Base-by-base conservation (phyloP, 257 asterid genomes). In the Nemophila menziesii region DNA sequence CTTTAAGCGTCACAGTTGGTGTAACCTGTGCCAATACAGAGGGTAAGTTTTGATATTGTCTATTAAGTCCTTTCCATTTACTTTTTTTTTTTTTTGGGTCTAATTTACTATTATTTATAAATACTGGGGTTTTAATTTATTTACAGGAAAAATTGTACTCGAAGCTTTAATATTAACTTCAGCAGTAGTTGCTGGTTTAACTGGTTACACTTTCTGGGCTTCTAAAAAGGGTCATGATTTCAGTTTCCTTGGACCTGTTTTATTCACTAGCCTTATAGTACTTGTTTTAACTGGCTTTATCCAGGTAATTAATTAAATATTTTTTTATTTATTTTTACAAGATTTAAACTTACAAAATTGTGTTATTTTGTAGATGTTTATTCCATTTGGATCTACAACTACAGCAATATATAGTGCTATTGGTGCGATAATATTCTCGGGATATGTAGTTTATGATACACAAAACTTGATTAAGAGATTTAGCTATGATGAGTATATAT, bases 171-270 rank as follows among this genome's bases (percentile, higher is more conserved):
- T 90, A 70, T 54, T 90, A 86, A 90, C 99, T 36, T 79, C 93
- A 16, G 96, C 96, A 14, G 99, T 90, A 22, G 96, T 90, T 56
- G 48, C 67, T 41, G 94, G 79, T 47, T 70, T 90, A 55, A 90
- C 93, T 29, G 93, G 86, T 3, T 90, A 90, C 53, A 90, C 99
- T 34, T 90, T 90, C 89, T 90, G 99, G 98, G 99, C 99, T 68
- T 55, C 96, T 27, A 90, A 65, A 81, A 85, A 65, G 80, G 99
- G 99, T 61, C 82, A 85, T 55, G 99, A 90, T 73, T 90, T 90
- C 72, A 81, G 94, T 73, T 90, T 58, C 42, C 69, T 90, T 39
- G 99, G 96, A 36, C 99, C 99, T 52, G 64, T 85, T 71, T 69
- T 90, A 80, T 90, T 90, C 66, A 85, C 99, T 52, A 71, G 94